Conservation (phyloP, 179 eudicot genomes). For the Sideroxylon spinosum region DNA sequence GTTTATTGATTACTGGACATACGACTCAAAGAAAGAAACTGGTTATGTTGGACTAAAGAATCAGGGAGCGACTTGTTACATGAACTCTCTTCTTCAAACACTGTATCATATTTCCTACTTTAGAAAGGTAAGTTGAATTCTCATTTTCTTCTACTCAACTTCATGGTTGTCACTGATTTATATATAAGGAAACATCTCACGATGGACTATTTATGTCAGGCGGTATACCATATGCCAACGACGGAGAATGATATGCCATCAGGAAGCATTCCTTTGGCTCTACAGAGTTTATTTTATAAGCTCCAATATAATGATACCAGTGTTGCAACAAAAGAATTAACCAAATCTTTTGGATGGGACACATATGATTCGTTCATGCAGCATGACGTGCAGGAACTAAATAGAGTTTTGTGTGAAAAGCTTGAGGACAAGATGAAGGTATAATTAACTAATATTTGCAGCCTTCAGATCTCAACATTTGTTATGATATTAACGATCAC, state of each 20-base stretch:
- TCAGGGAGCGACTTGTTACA: slow-evolving; percentile 93
- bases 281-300: slow-evolving; percentile 86
- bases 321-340: slow-evolving; percentile 84
- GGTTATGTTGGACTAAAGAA: slow-evolving; percentile 92
- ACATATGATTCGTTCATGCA: slow-evolving; percentile 93
- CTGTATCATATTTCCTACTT: slow-evolving; percentile 83
- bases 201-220: slow-evolving; percentile 38
- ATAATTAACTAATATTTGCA: not conserved
- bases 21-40: slow-evolving; percentile 90
- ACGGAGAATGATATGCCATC: slow-evolving; percentile 82
- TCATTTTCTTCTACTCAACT: not conserved
- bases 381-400: slow-evolving; percentile 85
- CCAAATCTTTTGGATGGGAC: slow-evolving; percentile 94
- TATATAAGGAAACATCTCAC: slow-evolving; percentile 3
- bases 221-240: slow-evolving; percentile 93
- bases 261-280: slow-evolving; percentile 77
- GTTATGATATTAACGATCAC: not conserved
- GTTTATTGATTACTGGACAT: slow-evolving; percentile 59
- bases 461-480: not conserved
- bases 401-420: slow-evolving; percentile 70
- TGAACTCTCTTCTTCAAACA: slow-evolving; percentile 86
- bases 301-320: slow-evolving; percentile 75
- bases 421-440: slow-evolving; percentile 93
- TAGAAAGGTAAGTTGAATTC: slow-evolving; percentile 55
- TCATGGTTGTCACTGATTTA: slow-evolving; percentile 1